Conservation (phyloP, 805 yeast genomes). For the Blastobotrys terrestris region DNA sequence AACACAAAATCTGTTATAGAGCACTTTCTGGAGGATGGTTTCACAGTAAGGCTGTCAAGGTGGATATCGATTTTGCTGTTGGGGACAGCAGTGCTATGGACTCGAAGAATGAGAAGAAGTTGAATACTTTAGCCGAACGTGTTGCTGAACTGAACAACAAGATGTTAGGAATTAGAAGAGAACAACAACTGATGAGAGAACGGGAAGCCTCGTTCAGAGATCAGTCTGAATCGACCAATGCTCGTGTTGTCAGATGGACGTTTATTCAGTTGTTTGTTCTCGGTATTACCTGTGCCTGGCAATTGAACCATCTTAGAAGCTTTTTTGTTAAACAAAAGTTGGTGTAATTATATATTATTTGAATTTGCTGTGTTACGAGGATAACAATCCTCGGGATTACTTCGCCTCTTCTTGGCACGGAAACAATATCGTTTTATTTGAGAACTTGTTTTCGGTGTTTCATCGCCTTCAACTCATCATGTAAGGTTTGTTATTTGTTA, state of each 20-base stretch:
- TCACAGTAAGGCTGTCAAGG: conserved; percentile 52
- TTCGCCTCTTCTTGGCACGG: no score
- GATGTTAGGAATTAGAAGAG: conserved; percentile 52
- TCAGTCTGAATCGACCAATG: conserved; percentile 68
- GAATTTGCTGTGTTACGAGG: no score
- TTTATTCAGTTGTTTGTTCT: conserved; percentile 63
- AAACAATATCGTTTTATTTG: no score
- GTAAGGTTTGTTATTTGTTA: no score
- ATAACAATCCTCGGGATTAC: no score
- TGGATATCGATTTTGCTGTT: conserved; percentile 65
- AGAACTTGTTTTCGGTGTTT: no score
- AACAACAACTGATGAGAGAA: conserved; percentile 54
- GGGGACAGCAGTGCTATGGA: conserved; percentile 64
- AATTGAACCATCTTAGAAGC: conserved; percentile 66
- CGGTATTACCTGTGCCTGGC: conserved; percentile 65
- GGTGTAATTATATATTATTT: conserved; percentile 37
- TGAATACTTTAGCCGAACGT: conserved; percentile 47
- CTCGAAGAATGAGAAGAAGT: conserved; percentile 50
- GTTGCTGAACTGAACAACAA: conserved; percentile 52
- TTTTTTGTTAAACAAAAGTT: conserved; percentile 87
- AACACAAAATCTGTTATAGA: conserved; percentile 75
- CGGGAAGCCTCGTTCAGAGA: conserved; percentile 75
- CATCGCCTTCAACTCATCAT: no score
- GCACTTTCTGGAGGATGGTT: conserved; percentile 57
- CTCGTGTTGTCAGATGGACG: conserved; percentile 69